These are phyloP conservation scores for Dissophora globulifera DNA, from an alignment of 192 early-diverging fungal species.

Conservation along the genomic window DNA sequence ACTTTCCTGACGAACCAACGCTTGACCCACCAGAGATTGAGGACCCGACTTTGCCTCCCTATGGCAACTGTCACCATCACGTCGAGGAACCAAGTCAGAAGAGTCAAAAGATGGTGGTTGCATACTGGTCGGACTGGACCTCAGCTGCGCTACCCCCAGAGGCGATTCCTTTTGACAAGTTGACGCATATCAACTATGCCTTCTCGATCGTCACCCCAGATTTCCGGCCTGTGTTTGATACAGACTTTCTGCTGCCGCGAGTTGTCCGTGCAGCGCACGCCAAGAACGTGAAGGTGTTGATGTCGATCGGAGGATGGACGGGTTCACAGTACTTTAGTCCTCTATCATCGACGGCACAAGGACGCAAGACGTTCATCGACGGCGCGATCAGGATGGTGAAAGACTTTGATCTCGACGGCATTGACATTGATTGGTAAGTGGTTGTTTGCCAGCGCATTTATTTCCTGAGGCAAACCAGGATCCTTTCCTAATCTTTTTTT, in stretches of 20 bases:
- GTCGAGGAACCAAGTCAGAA: background rate
- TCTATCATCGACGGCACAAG: constrained; percentile 54
- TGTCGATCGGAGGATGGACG: constrained; percentile 79
- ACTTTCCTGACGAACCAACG: no score
- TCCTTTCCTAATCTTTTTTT: background rate
- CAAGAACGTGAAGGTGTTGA: constrained; percentile 61
- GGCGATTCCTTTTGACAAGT: constrained; percentile 56
- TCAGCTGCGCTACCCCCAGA: constrained; percentile 26
- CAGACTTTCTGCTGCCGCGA: constrained; percentile 22
- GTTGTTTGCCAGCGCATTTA: background rate
- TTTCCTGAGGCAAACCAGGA: no score
- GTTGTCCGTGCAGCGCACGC: constrained; percentile 59
- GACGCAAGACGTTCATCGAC: constrained; percentile 59
- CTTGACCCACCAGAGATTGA: no score
- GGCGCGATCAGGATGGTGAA: constrained; percentile 63
- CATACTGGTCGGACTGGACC: constrained; percentile 51
- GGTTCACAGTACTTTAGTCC: constrained; percentile 68
- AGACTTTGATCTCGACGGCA: constrained; percentile 71
- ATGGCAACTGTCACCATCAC: no score
- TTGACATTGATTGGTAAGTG: constrained; percentile 73
- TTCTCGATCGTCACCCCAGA: constrained; percentile 36
- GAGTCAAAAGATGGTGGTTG: constrained; percentile 39
- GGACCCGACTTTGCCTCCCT: no score
- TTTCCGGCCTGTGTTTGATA: constrained; percentile 34
- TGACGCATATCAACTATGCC: constrained; percentile 76